Evolutionary conservation across 2,329 filamentous ascomycete species (phyloP), one percentile per base, ranked within the genome.

Genomic region (Trichoderma atroviride): DNA sequence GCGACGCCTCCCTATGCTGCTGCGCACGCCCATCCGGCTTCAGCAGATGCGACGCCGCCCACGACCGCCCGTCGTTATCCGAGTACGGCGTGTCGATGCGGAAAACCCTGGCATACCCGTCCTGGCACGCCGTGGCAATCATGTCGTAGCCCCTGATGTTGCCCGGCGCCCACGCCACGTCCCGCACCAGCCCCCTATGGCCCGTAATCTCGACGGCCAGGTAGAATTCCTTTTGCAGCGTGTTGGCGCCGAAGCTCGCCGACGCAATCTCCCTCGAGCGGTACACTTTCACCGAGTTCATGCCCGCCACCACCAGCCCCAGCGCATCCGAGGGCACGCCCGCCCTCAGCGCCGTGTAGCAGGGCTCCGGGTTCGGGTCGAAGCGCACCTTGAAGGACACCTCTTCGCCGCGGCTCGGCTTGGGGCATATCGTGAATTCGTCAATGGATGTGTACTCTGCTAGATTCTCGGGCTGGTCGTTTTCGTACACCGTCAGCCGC

Each of bases 141-240:
- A 95, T 87, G 78, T 99, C 96, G 78, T 93, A 95, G 1, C 95
- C 95, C 50, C 94, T 85, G 75, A 96, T 93, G 73, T 94, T 96
- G 14, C 94, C 95, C 59, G 94, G 92, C 0, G 95, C 93, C 96
- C 96, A 99, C 2, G 93, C 91, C 1, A 97, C 88, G 78, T 97
- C 94, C 59, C 95, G 87, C 7, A 97, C 92, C 50, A 98, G 85
- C 0, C 90, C 89, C 9, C 88, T 85, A 74, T 97, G 92, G 1
- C 89, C 89, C 35, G 84, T 84, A 19, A 98, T 83, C 76, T 94
- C 91, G 24, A 91, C 89, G 0, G 94, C 94, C 9, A 92, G 87
- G 78, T 97, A 97, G 77, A 98, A 96, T 70, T 93, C 91, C 71
- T 92, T 92, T 83, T 77, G 88, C 81, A 81, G 89, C 82, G 79